These are phyloP conservation scores for Helichrysum umbraculigerum DNA, from an alignment of 129 eudicot species.

Conservation along the genomic window DNA sequence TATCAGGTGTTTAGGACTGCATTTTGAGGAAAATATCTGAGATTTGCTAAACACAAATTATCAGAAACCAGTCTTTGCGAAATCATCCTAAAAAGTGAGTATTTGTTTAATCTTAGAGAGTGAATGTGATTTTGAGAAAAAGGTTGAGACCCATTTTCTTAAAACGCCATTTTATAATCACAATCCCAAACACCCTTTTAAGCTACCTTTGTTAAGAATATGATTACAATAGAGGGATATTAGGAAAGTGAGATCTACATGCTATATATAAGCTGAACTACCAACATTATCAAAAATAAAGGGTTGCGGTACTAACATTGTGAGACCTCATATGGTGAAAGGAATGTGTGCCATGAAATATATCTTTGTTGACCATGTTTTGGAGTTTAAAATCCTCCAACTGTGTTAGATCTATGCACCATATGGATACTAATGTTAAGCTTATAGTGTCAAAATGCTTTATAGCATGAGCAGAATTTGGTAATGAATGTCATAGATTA, in stretches of 20 bases:
- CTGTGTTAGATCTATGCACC: background rate
- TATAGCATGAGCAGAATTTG: background rate
- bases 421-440: background rate
- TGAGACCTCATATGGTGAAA: background rate
- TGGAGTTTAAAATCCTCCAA: too few species aligned
- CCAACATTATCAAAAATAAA: background rate
- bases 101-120: background rate
- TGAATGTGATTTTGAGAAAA: background rate
- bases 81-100: background rate
- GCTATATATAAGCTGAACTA: background rate
- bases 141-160: background rate
- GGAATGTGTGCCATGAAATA: slow-evolving; percentile 1
- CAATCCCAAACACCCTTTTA: too few species aligned
- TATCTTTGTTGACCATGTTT: background rate
- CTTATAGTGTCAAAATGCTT: background rate
- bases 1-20: background rate
- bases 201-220: background rate
- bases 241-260: background rate
- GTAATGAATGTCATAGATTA: background rate
- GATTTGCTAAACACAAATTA: too few species aligned
- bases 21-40: too few species aligned
- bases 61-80: background rate
- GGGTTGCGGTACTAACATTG: slow-evolving; percentile 6
- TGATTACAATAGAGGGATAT: background rate
- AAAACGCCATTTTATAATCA: too few species aligned